Evolutionary conservation across 164 flowering plant species (phyloP).

Genomic region (Vitis amurensis): DNA sequence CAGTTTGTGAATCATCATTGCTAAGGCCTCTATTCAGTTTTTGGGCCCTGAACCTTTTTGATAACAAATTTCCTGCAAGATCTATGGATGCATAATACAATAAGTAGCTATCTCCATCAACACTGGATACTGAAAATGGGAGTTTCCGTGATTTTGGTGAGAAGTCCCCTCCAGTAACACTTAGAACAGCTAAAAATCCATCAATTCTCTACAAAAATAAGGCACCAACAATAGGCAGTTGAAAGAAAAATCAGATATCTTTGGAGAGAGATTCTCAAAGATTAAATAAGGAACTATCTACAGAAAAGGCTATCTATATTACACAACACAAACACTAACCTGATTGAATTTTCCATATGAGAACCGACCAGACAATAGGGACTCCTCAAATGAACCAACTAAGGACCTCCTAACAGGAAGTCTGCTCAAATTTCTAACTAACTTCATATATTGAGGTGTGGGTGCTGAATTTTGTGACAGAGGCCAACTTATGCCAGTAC

Average conservation of each 20-base stretch:
- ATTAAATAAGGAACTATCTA: background rate
- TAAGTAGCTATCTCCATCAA: constrained; percentile 77
- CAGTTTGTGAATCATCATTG: constrained; percentile 45
- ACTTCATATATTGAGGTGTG: constrained; percentile 29
- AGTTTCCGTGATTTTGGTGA: constrained; percentile 87
- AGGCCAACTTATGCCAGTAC: constrained; percentile 25
- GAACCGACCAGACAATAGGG: constrained; percentile 81
- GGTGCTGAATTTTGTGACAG: constrained; percentile 28
- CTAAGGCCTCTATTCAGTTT: constrained; percentile 52
- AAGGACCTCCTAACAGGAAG: constrained; percentile 73
- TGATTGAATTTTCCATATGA: constrained; percentile 52
- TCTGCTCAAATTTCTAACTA: constrained; percentile 51
- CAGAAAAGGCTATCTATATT: background rate
- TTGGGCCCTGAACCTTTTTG: constrained; percentile 39
- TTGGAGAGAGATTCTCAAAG: background rate
- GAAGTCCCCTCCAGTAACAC: constrained; percentile 78
- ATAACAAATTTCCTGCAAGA: constrained; percentile 51
- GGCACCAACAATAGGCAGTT: constrained; percentile 2
- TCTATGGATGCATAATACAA: constrained; percentile 79
- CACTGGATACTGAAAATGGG: constrained; percentile 84
- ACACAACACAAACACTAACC: constrained; percentile 43
- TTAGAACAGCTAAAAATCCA: constrained; percentile 91
- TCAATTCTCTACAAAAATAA: constrained; percentile 59
- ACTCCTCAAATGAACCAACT: constrained; percentile 98
- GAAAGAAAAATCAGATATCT: constrained; percentile 5